Conservation (phyloP, 1,284 basidiomycete species). For the Boletus mariae region DNA sequence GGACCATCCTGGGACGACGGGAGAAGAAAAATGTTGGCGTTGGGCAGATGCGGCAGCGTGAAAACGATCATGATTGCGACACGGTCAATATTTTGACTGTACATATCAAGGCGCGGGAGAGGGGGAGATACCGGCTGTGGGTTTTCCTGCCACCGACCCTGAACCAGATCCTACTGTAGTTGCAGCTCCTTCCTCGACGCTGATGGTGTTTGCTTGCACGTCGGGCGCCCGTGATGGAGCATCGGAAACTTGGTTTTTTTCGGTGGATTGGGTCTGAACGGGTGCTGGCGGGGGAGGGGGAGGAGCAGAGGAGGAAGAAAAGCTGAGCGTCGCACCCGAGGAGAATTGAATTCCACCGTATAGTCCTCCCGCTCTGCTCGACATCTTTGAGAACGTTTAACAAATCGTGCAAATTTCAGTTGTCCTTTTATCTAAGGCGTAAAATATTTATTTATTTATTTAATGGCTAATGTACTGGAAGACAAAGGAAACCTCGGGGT, state of each 20-base stretch:
- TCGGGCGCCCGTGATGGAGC: conserved; percentile 14
- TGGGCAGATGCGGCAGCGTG: conserved; percentile 7
- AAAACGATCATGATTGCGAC: conserved; percentile 35
- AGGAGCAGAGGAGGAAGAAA: conserved; percentile 27
- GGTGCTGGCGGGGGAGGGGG: conserved; percentile 7
- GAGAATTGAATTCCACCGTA: conserved; percentile 82
- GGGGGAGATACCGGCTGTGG: conserved; percentile 74
- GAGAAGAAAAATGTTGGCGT: neutral
- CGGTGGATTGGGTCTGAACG: conserved; percentile 9
- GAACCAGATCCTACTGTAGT: conserved; percentile 28
- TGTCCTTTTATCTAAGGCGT: neutral
- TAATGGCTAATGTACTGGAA: conserved; percentile 89
- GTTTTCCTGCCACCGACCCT: conserved; percentile 50
- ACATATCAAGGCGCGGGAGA: conserved; percentile 40
- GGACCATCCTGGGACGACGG: conserved; percentile 62
- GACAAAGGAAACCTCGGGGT: conserved; percentile 85
- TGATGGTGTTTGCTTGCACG: conserved; percentile 12
- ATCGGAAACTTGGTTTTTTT: conserved; percentile 16
- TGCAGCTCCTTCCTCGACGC: conserved; percentile 21
- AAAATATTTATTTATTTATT: conserved; percentile 4
- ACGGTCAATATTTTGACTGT: conserved; percentile 37
- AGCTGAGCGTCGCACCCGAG: conserved; percentile 47
- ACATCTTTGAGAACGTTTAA: conserved; percentile 45
- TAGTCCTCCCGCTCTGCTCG: conserved; percentile 71
- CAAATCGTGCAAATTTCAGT: conserved; percentile 16